Base-by-base conservation (phyloP, 306 rosid genomes). In the Lithocarpus polystachyus region DNA sequence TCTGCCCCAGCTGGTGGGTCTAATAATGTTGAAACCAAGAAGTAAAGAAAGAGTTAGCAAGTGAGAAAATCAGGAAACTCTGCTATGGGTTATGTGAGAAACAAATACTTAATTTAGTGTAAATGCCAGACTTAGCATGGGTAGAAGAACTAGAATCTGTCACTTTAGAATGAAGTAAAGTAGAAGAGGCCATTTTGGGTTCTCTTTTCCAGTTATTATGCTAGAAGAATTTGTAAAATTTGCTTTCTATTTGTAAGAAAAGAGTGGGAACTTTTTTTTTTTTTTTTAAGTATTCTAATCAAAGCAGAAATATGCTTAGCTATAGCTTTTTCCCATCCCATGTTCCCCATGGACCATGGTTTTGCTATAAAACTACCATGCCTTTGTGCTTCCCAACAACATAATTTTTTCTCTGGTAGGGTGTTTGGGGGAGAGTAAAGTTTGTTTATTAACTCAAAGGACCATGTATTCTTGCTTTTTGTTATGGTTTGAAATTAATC, bases 371-470 rank as follows among this genome's bases (percentile, higher is more conserved):
- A 56, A 22, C 71, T 71, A 82, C 80, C 84, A 77, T 9, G 74
- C 51, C 74, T 60, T 72, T 68, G 81, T 61, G 82, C 79, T 83
- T 75, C 82, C 85, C 85, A 81, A 81, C 81, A 64, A 29, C 73
- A 9, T 19, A 71, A 14, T 15, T 61, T 6, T 69, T 68, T 48
- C 53, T 28, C 71, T 56, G 14, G 43, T 22, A 72, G 59, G 67
- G 9, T 56, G 70, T 77, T 80, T 80, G n/a, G 83, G 72, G 71
- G 71, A 61, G 62, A 6, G 76, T 31, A 59, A 56, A 22, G 14
- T 37, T 62, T 51, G 70, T 71, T 52, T 56, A 14, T 22, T 74
- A 83, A 75, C 86, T 79, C 68, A 59, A 59, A 74, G 56, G 53
- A 62, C 72, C 59, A 3, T 48, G 5, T 40, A n/a, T 54, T 74